Base-by-base conservation (phyloP, 495 filamentous ascomycete species). In the Elaphomyces granulatus region DNA sequence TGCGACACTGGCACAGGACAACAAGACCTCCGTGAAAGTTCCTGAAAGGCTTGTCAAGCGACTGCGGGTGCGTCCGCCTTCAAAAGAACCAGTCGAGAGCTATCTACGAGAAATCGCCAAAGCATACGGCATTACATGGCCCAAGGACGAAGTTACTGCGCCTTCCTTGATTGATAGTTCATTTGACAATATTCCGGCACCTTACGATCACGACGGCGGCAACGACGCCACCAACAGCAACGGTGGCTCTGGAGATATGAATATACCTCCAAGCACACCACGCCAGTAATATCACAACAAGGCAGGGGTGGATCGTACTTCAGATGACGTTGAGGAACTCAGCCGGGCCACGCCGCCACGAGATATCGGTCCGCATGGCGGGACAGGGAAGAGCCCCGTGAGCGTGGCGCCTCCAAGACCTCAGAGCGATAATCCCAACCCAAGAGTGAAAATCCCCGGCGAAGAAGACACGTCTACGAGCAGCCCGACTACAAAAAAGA, bases 101-200 rank as follows among this genome's bases (percentile, higher is more conserved):
- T 98, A 98, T 56, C 61, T 98, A 17, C 72, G 75, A 52, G 90
- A 94, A 63, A 98, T 98, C 45, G 87, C 87, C 18, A 76, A 79
- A 48, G 86, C 87, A n/a, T 98, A 98, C 53, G 78, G 78, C 1
- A 76, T 95, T 18, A 60, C 79, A 32, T 95, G 83, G 77, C 75
- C 77, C 12, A 69, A 40, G 44, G 60, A 65, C 39, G 52, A 54
- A 15, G 62, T 59, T 0, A 52, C 62, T 0, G 73, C 64, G n/a
- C n/a, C n/a, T n/a, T n/a, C n/a, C n/a, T n/a, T n/a, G n/a, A n/a
- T n/a, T n/a, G n/a, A n/a, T n/a, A n/a, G n/a, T n/a, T n/a, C n/a
- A n/a, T n/a, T n/a, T n/a, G n/a, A n/a, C n/a, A n/a, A n/a, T n/a
- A n/a, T n/a, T n/a, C n/a, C n/a, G n/a, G n/a, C n/a, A n/a, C n/a